Evolutionary conservation across 2,329 filamentous ascomycete genomes (phyloP), one percentile per base, ranked within the genome.

Genomic region (Phaeosphaeriaceae sp.): DNA sequence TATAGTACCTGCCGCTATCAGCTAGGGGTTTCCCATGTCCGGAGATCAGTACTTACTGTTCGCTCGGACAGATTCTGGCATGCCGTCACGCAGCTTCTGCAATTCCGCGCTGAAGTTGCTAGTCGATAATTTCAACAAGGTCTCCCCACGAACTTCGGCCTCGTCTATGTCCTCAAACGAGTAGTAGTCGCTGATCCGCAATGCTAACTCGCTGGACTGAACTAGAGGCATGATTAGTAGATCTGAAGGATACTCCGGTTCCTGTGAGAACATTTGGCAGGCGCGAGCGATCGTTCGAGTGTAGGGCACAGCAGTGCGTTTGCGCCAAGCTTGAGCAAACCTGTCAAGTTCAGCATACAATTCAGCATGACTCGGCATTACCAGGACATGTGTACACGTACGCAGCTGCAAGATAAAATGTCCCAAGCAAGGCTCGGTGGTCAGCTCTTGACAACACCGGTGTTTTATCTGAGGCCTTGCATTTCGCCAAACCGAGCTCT

Each of bases 401-500:
- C 67, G 46, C 53, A 15, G 49, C 55, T 17, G 53, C 33, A 3
- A 71, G 19, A 48, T 60, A 67, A 36, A 61, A 70, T 1, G 62
- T 61, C 2, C 69, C 67, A 19, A 72, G 61, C 48, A 68, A 60
- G 3, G 66, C 67, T 13, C 67, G 53, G 40, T 67, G 57, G 49
- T 62, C 60, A 1, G 53, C 63, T 19, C 59, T 40, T n/a, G 57
- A 50, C 11, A 54, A 36, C n/a, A 51, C 22, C 13, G 51, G 15
- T 15, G 17, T 17, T 11, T 46, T n/a, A 7, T 47, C 46, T n/a
- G 9, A 10, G 7, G n/a, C 25, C 33, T 45, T 45, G 4, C 15
- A 15, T 40, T 60, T 68, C 4, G 56, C 46, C 9, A 68, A 42
- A 4, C 72, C 69, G 7, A 79, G 61, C 31, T 79, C 75, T 17